phyloP scores from a whole-genome alignment of 371 early-diverging fungal species.

The Syncephalis plumigaleata region DNA sequence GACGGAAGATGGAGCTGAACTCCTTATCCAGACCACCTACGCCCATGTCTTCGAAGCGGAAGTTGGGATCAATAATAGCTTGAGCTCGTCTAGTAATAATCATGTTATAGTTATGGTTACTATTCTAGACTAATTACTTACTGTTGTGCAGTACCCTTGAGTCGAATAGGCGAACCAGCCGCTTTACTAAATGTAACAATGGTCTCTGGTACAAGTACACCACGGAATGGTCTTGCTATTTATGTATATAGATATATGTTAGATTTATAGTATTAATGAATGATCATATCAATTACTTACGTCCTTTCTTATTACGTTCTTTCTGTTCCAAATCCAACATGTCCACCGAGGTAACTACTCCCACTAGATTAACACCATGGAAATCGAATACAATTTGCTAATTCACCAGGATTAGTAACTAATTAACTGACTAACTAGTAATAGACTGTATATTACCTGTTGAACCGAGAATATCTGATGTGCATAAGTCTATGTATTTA shows the following conservation, averaged over 20 bases:
- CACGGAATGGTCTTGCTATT: constrained; percentile 4
- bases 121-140: not conserved
- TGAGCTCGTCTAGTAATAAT: constrained; percentile 26
- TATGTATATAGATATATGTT: not conserved
- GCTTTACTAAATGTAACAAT: constrained; percentile 42
- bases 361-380: constrained; percentile 44
- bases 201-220: constrained; percentile 13
- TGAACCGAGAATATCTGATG: constrained; percentile 58
- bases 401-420: not conserved
- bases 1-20: constrained; percentile 94
- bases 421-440: not conserved
- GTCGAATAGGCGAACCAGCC: constrained; percentile 3
- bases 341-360: constrained; percentile 12
- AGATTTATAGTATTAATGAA: constrained; percentile 7
- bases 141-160: constrained; percentile 5
- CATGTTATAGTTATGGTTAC: not conserved
- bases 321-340: constrained; percentile 36
- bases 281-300: constrained; percentile 9
- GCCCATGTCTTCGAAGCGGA: constrained; percentile 97
- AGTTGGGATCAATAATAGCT: constrained; percentile 79
- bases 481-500: constrained; percentile 20
- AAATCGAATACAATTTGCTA: constrained; percentile 60
- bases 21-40: constrained; percentile 99
- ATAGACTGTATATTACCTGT: constrained; percentile 17
- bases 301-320: constrained; percentile 24